Evolutionary conservation across 169 alveolate genomes (phyloP).

Genomic region (Theileria orientalis): DNA sequence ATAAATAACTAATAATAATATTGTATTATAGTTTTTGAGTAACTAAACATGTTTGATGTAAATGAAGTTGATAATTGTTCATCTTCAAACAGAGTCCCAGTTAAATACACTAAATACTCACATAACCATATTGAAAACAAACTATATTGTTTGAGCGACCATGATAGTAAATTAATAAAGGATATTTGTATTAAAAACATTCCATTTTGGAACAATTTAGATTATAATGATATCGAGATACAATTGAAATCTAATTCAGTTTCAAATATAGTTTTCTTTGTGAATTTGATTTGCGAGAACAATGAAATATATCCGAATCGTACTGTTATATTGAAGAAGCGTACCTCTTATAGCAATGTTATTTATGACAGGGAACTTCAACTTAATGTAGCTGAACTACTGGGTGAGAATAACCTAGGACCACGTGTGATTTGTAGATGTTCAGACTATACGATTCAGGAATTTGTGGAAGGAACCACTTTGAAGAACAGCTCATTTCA

Average conservation of each 20-base stretch:
- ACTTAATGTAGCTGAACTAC: slow-evolving; percentile 66
- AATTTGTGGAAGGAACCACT: slow-evolving; percentile 77
- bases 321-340: slow-evolving; percentile 63
- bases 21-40: no score
- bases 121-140: no score
- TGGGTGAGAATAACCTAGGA: slow-evolving; percentile 72
- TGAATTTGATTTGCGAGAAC: background rate
- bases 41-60: no score
- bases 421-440: slow-evolving; percentile 66
- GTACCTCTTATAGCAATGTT: slow-evolving; percentile 60
- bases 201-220: slow-evolving; percentile 22
- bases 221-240: background rate
- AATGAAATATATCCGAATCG: background rate
- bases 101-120: no score
- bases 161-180: background rate
- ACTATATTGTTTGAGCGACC: background rate
- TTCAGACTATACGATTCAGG: slow-evolving; percentile 76
- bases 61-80: no score
- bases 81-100: no score
- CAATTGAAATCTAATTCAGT: background rate
- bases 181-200: slow-evolving; percentile 23
- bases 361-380: slow-evolving; percentile 68
- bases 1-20: no score
- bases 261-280: slow-evolving; percentile 9
- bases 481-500: slow-evolving; percentile 62